Evolutionary conservation across 371 early-diverging fungal genomes (phyloP).

Genomic region (Parasitella parasitica): DNA sequence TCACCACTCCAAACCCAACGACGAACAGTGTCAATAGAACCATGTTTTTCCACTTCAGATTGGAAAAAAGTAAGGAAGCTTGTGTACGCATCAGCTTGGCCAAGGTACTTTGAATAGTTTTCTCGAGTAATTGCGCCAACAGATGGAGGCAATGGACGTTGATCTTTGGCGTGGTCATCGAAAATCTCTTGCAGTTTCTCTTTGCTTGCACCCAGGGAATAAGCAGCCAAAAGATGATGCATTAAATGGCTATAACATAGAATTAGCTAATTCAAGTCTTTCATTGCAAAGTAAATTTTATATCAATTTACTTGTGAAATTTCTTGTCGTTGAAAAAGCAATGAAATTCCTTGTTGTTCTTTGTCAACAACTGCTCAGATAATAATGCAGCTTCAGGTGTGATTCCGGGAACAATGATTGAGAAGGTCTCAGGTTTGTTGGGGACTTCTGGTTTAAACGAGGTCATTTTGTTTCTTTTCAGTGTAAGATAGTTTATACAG

Average conservation of each 20-base stretch:
- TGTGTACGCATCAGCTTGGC: conserved; percentile 45
- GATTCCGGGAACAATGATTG: conserved; percentile 42
- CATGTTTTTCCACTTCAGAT: conserved; percentile 42
- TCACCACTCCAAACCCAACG: conserved; percentile 50
- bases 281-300: background rate
- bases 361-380: conserved; percentile 33
- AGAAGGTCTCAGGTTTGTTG: conserved; percentile 12
- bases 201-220: conserved; percentile 52
- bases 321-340: conserved; percentile 44
- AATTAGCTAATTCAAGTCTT: too few species aligned
- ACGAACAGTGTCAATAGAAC: conserved; percentile 45
- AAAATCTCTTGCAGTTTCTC: conserved; percentile 53
- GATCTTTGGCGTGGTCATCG: conserved; percentile 39
- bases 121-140: conserved; percentile 30
- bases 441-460: conserved; percentile 12
- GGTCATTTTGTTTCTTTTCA: background rate
- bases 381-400: conserved; percentile 26
- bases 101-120: conserved; percentile 42
- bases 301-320: conserved; percentile 44
- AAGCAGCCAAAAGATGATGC: conserved; percentile 59
- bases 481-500: background rate
- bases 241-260: conserved; percentile 40
- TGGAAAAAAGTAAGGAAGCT: conserved; percentile 50
- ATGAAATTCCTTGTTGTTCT: conserved; percentile 39
- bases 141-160: conserved; percentile 34